Base-by-base conservation (phyloP, 768 basidiomycete genomes). In the Tylopilus plumbeoviolaceoides region DNA sequence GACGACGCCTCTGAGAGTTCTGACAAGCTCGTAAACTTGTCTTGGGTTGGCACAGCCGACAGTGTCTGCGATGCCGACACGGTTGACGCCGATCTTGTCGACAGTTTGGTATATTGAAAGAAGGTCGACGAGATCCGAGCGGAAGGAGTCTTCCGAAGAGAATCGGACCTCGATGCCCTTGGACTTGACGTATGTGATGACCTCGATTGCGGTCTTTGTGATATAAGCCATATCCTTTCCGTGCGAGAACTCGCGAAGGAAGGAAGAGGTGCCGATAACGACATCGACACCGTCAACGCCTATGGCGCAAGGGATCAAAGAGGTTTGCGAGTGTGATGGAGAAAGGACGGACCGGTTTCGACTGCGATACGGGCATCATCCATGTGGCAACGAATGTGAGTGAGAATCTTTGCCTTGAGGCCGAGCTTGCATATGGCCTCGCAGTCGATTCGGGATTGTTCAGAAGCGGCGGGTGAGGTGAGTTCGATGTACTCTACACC, bases 191-290 rank as follows among this genome's bases (percentile, higher is more conserved):
- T 88, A 99, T 63, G 95, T 84, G 74, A 99, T 99, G 62, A 99
- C 97, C 71, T 98, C 95, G 63, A 98, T 93, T 55, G 95, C 95
- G 36, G 92, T 89, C 76, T 95, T 98, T 78, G 95, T 95, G 77
- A 99, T 99, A 76, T 97, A 99, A 43, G 91, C 76, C 92, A 99
- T 99, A 72, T 98, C 97, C 83, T 98, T 99, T 66, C 97, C 97
- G 71, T 99, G 97, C 25, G 95, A 98, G 82, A 98, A 97, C 76
- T 99, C 95, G 63, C 95, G 88, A 46, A 98, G 85, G 88, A 97
- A 99, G 39, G 95, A 98, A 10, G 95, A 98, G 9, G 97, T 98
- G 33, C 97, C 95, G 59, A 99, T 98, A 71, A 98, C 97, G 61
- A 98, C 93, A 70, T 98, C 95, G 56, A 98, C 97, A 70, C 97